These are phyloP conservation scores for Wickerhamomyces sydowiorum DNA, from an alignment of 805 yeast genomes.

Conservation along the genomic window DNA sequence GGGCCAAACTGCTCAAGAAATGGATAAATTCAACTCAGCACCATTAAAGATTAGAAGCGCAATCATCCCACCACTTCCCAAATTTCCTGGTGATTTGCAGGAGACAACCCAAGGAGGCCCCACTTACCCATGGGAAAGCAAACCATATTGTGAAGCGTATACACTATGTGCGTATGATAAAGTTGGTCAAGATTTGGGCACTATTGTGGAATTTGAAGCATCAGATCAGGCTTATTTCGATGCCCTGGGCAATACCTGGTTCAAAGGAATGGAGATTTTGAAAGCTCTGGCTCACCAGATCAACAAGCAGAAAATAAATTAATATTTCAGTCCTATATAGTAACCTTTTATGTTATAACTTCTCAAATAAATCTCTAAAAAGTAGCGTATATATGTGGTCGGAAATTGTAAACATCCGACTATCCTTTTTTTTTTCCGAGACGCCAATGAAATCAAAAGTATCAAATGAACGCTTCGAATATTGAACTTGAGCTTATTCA, in stretches of 20 bases:
- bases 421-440: not conserved
- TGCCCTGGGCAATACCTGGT: conserved; percentile 11
- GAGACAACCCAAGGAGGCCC: not conserved
- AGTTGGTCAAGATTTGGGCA: conserved; percentile 18
- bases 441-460: not conserved
- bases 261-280: conserved; percentile 1
- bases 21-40: conserved; percentile 26
- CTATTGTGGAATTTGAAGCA: conserved; percentile 4
- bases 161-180: conserved; percentile 53
- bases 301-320: too few species aligned
- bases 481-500: too few species aligned
- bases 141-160: conserved; percentile 41
- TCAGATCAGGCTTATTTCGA: conserved; percentile 1
- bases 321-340: too few species aligned
- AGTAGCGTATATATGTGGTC: not conserved
- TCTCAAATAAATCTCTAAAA: too few species aligned
- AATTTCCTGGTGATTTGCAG: conserved; percentile 15
- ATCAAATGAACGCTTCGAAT: too few species aligned
- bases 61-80: conserved; percentile 43
- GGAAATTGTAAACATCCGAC: not conserved
- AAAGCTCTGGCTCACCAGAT: not conserved
- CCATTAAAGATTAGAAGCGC: conserved; percentile 36
- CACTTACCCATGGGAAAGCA: conserved; percentile 35
- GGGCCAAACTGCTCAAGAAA: conserved; percentile 8
- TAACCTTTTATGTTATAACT: too few species aligned